Conservation (phyloP, 2,329 filamentous ascomycete genomes). For the Dactylellina cionopaga region DNA sequence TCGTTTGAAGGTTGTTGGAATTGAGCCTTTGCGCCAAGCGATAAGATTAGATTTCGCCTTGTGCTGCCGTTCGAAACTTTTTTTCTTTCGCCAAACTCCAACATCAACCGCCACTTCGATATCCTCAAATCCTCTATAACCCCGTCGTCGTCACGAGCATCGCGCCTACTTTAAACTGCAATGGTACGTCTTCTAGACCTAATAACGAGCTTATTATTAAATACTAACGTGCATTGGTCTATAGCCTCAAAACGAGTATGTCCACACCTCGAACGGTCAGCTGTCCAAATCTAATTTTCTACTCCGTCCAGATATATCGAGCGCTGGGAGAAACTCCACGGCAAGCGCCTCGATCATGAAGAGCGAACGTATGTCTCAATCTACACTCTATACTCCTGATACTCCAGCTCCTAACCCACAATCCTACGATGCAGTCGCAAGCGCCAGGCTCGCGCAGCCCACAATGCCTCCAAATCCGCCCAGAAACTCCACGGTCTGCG, state of each 20-base stretch:
- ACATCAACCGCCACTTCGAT: slow-evolving; percentile 6
- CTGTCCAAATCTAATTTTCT: background rate
- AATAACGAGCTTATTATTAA: background rate
- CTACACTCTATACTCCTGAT: background rate
- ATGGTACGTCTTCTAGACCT: slow-evolving; percentile 28
- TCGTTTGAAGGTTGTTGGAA: slow-evolving; percentile 32
- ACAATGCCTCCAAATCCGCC: slow-evolving; percentile 87
- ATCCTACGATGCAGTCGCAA: slow-evolving; percentile 74
- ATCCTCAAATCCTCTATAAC: background rate
- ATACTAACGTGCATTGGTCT: slow-evolving; percentile 21
- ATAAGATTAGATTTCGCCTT: slow-evolving; percentile 41
- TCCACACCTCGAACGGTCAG: background rate
- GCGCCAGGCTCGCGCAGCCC: slow-evolving; percentile 83
- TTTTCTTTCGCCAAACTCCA: slow-evolving; percentile 18
- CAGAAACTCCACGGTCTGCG: slow-evolving; percentile 91
- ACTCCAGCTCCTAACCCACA: slow-evolving; percentile 4
- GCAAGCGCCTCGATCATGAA: slow-evolving; percentile 77
- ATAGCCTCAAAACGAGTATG: slow-evolving; percentile 81
- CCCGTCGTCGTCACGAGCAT: slow-evolving; percentile 23
- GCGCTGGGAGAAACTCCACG: slow-evolving; percentile 75
- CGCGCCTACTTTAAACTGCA: slow-evolving; percentile 19
- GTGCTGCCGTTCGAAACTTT: slow-evolving; percentile 9
- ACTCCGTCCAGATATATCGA: slow-evolving; percentile 70
- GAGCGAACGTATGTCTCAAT: slow-evolving; percentile 68
- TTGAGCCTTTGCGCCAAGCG: slow-evolving; percentile 28